A percentile compares a stretch with the other conserved stretches of the same genome.
These are phyloP conservation scores for Coniochaeta hoffmannii DNA, from an alignment of 2,329 filamentous ascomycete genomes.

Conservation along the genomic window DNA sequence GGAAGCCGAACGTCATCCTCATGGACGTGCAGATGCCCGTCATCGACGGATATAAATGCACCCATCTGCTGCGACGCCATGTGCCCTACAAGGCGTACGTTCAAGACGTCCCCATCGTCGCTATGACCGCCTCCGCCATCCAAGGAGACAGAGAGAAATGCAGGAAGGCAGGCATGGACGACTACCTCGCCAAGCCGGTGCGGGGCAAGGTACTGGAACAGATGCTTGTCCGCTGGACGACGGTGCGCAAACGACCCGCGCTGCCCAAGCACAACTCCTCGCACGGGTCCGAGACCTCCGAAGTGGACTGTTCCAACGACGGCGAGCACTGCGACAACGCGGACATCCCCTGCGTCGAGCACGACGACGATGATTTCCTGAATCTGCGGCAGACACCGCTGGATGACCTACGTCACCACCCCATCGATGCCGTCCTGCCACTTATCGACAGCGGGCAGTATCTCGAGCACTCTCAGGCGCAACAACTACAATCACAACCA, in stretches of 20 bases:
- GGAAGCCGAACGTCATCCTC: conserved; percentile 65
- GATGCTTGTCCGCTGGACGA: conserved; percentile 26
- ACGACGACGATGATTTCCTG: conserved; percentile 2
- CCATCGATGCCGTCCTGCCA: neutral
- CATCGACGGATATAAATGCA: conserved; percentile 71
- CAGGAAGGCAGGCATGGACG: conserved; percentile 46
- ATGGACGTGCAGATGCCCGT: conserved; percentile 76
- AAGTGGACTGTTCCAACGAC: conserved; percentile 14
- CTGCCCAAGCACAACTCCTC: neutral
- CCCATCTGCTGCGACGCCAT: conserved; percentile 63
- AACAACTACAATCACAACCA: neutral
- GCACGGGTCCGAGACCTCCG: conserved; percentile 4
- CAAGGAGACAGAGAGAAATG: conserved; percentile 47
- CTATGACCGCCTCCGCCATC: conserved; percentile 48
- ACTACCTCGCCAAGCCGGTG: conserved; percentile 48
- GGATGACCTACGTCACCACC: neutral
- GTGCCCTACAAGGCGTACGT: conserved; percentile 54
- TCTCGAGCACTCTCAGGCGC: neutral
- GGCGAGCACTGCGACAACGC: conserved; percentile 16
- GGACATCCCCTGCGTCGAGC: conserved; percentile 6
- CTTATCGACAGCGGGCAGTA: neutral
- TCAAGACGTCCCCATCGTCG: conserved; percentile 48
- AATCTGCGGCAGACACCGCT: neutral
- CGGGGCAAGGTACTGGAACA: conserved; percentile 38
- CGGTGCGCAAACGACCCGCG: conserved; percentile 8